phyloP scores from a whole-genome alignment of 768 basidiomycete species.

The Mrakia hoshinonis region DNA sequence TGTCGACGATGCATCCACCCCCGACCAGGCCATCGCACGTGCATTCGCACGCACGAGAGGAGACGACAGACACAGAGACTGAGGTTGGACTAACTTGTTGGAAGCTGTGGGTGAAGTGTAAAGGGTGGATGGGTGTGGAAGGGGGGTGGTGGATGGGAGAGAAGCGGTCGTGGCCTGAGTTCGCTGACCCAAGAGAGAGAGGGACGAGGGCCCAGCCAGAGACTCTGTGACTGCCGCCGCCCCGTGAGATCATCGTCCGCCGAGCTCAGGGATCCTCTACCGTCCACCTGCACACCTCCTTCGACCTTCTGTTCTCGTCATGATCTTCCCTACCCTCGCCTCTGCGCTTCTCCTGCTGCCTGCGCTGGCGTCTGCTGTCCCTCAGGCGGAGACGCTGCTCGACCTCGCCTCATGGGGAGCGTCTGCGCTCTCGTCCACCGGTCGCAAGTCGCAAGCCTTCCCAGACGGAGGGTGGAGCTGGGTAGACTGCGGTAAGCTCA shows the following conservation, averaged over 20 bases:
- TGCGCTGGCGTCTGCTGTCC: conserved; percentile 31
- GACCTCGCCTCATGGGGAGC: conserved; percentile 36
- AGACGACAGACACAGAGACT: background rate
- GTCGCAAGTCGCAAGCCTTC: conserved; percentile 35
- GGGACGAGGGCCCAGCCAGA: too few species aligned
- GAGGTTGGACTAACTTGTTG: background rate
- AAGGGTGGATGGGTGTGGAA: background rate
- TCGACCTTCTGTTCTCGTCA: background rate
- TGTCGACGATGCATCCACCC: background rate
- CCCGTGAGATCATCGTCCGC: background rate
- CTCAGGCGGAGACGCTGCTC: conserved; percentile 35
- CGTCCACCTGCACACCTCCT: background rate
- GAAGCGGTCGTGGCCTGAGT: too few species aligned
- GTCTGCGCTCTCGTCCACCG: conserved; percentile 32
- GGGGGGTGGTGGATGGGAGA: background rate
- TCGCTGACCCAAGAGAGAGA: too few species aligned
- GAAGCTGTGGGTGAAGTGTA: background rate
- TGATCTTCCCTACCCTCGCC: background rate
- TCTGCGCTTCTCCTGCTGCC: background rate
- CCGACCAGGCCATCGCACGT: background rate
- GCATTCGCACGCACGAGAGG: background rate
- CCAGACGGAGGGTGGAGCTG: conserved; percentile 55
- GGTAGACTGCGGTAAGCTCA: conserved; percentile 60
- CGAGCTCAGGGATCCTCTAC: background rate
- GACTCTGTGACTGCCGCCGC: background rate